A percentile compares a stretch with the other conserved stretches of the same genome.
phyloP scores from a whole-genome alignment of 2,329 filamentous ascomycete genomes.

The Bipolaris cookei region DNA sequence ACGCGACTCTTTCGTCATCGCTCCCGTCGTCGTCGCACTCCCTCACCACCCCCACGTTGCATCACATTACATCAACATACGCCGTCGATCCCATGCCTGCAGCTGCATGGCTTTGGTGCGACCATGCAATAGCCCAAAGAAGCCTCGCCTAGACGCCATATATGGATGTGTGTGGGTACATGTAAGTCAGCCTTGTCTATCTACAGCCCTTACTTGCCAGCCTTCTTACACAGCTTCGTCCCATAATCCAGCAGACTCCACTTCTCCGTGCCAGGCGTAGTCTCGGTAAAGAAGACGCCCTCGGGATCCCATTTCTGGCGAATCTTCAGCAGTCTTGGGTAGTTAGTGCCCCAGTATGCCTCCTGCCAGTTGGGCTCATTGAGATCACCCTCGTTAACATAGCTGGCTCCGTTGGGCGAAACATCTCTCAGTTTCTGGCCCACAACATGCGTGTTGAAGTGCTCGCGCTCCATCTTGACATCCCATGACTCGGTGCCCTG shows the following conservation, averaged over 20 bases:
- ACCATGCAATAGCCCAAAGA: background rate
- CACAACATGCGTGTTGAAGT: constrained; percentile 40
- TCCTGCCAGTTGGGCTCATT: constrained; percentile 48
- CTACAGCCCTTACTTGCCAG: background rate
- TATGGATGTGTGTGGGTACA: too few relatives aligned
- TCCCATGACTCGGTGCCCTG: constrained; percentile 41
- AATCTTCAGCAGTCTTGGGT: constrained; percentile 37
- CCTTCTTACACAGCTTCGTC: constrained; percentile 44
- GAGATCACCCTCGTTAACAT: constrained; percentile 48
- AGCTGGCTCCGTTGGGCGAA: constrained; percentile 40
- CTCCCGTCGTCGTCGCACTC: constrained; percentile 18
- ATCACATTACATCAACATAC: background rate
- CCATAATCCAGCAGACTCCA: constrained; percentile 45
- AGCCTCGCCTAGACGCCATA: background rate
- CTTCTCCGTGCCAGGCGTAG: constrained; percentile 45
- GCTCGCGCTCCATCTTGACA: constrained; percentile 35
- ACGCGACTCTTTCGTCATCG: constrained; percentile 29
- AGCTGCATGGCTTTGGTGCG: background rate
- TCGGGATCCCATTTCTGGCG: constrained; percentile 45
- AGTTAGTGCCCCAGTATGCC: constrained; percentile 47
- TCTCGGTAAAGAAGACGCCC: constrained; percentile 45
- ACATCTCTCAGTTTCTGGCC: constrained; percentile 41
- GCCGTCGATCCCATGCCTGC: background rate
- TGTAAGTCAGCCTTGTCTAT: too few relatives aligned
- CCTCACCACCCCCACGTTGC: constrained; percentile 7